Conservation (phyloP, 2,329 filamentous ascomycete species). For the Fusarium burgessii region DNA sequence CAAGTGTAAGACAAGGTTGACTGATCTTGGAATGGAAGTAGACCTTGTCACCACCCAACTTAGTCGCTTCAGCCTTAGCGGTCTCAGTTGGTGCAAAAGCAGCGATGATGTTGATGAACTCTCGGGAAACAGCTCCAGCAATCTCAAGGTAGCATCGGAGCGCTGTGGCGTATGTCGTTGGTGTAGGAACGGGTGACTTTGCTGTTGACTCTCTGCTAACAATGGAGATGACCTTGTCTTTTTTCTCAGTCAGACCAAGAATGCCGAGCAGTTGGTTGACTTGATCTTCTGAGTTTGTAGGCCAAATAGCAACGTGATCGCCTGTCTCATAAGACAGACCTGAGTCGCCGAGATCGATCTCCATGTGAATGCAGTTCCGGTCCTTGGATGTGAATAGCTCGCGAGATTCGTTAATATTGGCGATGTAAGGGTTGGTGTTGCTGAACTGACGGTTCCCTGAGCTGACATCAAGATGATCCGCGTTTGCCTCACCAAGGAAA, state of each 20-base stretch:
- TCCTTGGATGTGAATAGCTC: background rate
- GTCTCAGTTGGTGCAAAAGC: background rate
- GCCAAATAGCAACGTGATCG: conserved; percentile 4
- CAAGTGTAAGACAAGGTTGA: background rate
- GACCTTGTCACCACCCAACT: background rate
- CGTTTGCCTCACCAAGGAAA: background rate
- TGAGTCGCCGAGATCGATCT: background rate
- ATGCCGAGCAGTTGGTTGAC: background rate
- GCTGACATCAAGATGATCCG: background rate
- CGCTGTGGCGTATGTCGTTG: background rate
- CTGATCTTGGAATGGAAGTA: background rate
- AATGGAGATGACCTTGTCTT: background rate
- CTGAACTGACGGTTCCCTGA: background rate
- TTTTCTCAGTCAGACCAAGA: background rate
- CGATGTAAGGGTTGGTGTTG: conserved; percentile 1
- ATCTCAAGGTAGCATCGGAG: conserved; percentile 17
- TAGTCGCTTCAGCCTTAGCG: background rate
- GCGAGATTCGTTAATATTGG: background rate
- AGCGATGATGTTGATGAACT: background rate
- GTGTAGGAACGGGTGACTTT: conserved; percentile 6
- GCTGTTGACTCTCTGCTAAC: background rate
- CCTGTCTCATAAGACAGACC: background rate
- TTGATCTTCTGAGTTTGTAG: background rate
- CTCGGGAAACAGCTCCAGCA: conserved; percentile 9
- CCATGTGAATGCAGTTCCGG: background rate